phyloP scores from a whole-genome alignment of 139 green algal species.

The Chlamydomonas sphaeroides region DNA sequence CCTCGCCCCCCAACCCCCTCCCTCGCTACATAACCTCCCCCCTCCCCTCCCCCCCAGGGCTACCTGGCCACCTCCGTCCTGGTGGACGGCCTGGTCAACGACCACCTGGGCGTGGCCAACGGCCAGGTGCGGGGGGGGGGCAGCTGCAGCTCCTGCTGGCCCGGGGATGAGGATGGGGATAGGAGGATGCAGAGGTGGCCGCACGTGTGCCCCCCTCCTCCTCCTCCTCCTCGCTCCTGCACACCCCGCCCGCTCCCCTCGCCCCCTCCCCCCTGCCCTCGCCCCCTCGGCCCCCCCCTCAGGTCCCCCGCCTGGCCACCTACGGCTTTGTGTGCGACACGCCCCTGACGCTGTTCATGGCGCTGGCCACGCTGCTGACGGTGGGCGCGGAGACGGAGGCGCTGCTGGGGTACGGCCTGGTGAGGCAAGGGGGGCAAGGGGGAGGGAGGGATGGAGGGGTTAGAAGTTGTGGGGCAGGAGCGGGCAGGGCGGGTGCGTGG shows the following conservation, averaged over 20 bases:
- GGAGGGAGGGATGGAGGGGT: no score
- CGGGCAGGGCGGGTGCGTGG: no score
- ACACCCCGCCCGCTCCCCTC: neutral
- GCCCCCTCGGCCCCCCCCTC: no score
- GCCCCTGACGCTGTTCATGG: slow-evolving; percentile 19
- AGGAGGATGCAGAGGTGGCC: no score
- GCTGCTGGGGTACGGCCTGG: slow-evolving; percentile 1
- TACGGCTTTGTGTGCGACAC: slow-evolving; percentile 16
- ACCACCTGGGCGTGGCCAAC: slow-evolving; percentile 30
- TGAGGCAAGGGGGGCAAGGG: neutral
- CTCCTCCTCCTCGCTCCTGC: no score
- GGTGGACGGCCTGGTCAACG: slow-evolving; percentile 23
- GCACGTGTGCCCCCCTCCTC: no score
- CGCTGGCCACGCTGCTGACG: slow-evolving; percentile 31
- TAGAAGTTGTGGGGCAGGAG: no score
- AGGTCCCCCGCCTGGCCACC: slow-evolving; percentile 19
- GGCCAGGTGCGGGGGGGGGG: neutral
- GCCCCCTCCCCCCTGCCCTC: no score
- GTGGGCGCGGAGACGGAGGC: slow-evolving; percentile 32
- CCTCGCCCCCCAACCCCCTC: no score
- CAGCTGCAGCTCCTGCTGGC: no score
- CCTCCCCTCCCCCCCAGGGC: slow-evolving; percentile 8
- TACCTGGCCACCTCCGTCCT: slow-evolving; percentile 14
- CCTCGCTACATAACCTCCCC: neutral
- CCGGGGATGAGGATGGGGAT: no score